Base-by-base conservation (phyloP, 2,329 filamentous ascomycete species). In the Aspergillus versicolor region DNA sequence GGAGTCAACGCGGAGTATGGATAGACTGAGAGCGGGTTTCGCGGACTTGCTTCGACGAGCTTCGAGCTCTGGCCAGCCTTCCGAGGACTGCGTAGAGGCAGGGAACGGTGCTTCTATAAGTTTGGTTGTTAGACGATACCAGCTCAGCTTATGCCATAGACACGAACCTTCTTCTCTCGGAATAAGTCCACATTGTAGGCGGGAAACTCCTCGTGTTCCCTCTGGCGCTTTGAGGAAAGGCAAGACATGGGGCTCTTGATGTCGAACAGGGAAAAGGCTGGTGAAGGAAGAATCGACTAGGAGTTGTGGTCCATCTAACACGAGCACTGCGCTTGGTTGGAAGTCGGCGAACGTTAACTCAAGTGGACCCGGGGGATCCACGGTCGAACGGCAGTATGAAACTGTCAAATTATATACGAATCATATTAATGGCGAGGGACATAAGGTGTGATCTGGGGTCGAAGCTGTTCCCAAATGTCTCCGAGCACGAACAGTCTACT, bases 121-220 rank as follows among this genome's bases (percentile, higher is more conserved):
- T 9, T 17, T 21, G 24, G 34, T 19, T 21, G 56, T 65, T 30
- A 68, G 19, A 30, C 17, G 49, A 50, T 17, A 6, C 50, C 22
- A 51, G 44, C 38, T 43, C 27, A 52, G 3, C 30, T 38, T 22
- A 21, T 7, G 12, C 3, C 41, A 12, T 21, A 22, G 38, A 32
- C 30, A 63, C 59, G 7, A 56, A 71, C 69, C 68, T 72, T 72
- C 19, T 51, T 63, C 43, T 63, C 67, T 51, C 57, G 65, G 24
- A 52, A 24, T n/a, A 44, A 42, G 32, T 47, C 50, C n/a, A 89
- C n/a, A 71, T 83, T 59, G 84, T 89, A 70, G 79, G 88, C 61
- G 71, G 88, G 46, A 84, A 89, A 69, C 77, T 85, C 64, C 83
- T 76, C 59, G 72, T 88, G 40, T 11, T 68, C 68, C 53, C 69